phyloP scores from a whole-genome alignment of 148 eudicot species.

The Silene uniflora region DNA sequence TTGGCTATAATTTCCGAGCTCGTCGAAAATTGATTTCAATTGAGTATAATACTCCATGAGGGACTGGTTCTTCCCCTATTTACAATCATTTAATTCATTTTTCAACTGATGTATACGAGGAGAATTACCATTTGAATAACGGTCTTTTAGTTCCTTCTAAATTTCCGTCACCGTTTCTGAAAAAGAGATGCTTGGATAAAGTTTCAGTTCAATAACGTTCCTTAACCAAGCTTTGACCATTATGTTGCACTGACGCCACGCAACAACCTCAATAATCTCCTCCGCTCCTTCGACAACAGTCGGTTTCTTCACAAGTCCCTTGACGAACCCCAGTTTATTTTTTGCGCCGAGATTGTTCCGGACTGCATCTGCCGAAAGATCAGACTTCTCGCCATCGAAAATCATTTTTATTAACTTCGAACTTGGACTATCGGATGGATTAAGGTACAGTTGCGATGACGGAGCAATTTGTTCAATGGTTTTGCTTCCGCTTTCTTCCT shows the following conservation, averaged over 20 bases:
- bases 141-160: not conserved
- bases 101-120: not conserved
- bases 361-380: no score
- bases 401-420: no score
- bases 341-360: no score
- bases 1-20: not conserved
- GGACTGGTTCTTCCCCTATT: not conserved
- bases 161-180: not conserved
- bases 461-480: no score
- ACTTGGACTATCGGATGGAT: no score
- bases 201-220: not conserved
- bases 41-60: not conserved
- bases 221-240: not conserved
- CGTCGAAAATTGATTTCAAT: not conserved
- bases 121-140: not conserved
- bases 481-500: no score
- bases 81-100: not conserved
- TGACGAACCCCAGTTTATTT: not conserved
- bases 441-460: no score
- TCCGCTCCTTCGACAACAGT: not conserved
- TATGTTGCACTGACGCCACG: conserved; percentile 2
- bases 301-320: not conserved
- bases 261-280: not conserved
- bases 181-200: not conserved
- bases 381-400: no score